These are phyloP conservation scores for Alternaria ventricosa DNA, from an alignment of 2,329 filamentous ascomycete genomes.

Conservation along the genomic window DNA sequence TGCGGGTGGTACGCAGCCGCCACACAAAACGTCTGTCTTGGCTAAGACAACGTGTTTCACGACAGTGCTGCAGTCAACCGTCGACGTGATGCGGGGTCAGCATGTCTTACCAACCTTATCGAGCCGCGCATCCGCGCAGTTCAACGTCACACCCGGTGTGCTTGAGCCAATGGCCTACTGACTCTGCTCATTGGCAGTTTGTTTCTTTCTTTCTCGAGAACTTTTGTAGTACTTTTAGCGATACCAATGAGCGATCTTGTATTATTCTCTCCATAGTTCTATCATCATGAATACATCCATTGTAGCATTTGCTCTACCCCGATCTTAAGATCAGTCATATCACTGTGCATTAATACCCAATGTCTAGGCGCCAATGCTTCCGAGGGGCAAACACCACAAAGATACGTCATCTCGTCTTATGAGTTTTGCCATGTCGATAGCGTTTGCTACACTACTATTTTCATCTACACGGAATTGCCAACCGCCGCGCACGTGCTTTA, in stretches of 20 bases:
- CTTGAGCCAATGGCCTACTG: neutral
- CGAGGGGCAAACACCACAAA: neutral
- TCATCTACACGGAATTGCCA: neutral
- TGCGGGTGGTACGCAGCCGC: neutral
- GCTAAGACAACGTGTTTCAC: constrained; percentile 4
- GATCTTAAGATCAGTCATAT: neutral
- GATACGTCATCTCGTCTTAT: neutral
- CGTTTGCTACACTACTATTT: neutral
- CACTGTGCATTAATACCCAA: neutral
- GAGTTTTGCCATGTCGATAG: neutral
- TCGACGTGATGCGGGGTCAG: constrained; percentile 4
- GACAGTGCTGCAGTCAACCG: constrained; percentile 3
- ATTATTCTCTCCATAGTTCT: neutral
- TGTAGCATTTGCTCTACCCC: neutral
- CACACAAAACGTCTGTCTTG: neutral
- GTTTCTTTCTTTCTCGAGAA: neutral
- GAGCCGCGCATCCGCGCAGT: neutral
- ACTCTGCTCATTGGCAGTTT: neutral
- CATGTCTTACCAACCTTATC: constrained; percentile 4
- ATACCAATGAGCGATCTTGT: neutral
- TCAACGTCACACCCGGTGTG: neutral
- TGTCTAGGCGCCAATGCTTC: neutral
- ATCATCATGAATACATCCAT: neutral
- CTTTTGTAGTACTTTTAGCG: neutral
- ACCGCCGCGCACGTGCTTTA: neutral